Evolutionary conservation across 176 grass and related monocot species (phyloP), one percentile per base, ranked within the genome.

Genomic region (Rhynchospora pubera): DNA sequence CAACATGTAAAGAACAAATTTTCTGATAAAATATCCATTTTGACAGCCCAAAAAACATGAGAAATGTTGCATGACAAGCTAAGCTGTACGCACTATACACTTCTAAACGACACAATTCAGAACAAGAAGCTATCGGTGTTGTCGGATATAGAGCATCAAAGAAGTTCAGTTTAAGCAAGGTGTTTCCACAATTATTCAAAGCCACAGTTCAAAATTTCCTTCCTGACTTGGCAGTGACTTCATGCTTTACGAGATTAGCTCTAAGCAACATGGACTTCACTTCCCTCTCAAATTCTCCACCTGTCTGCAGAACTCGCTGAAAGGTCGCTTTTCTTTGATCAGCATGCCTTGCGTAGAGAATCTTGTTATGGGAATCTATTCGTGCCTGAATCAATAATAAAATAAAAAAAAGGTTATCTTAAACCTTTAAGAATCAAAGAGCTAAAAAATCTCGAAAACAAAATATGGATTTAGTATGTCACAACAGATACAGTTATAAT

Each of bases 341-440:
- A 23, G 76, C 82, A 43, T 88, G 76, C 7, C 76, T 84, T 62
- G 88, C 84, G 39, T 87, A 81, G 9, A 83, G 26, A 74, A 90
- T 50, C 88, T 99, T 99, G 86, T 99, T 99, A 85, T 99, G 97
- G 43, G 97, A 96, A 79, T 99, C 97, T 86, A 99, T 96, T 42
- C 97, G 87, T 9, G 97, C 97, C 97, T 99, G 1, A 77, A 86
- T 15, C 56, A 7, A 3, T n/a, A 1, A 83, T 10, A 83, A 8
- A 59, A 68, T 14, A 86, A 42, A 21, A 42, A 6, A 16, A 79
- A 57, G 67, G 32, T 7, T 8, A 44, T 18, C 2, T 13, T 3
- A 18, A 55, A 32, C 9, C 72, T 16, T 56, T 5, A 28, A 28
- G 24, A 4, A 32, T 7, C 13, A 67, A 15, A 16, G 18, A 43